Evolutionary conservation across 225 moss, liverwort and hornwort species (phyloP).

Genomic region (Marchantia polymorpha): DNA sequence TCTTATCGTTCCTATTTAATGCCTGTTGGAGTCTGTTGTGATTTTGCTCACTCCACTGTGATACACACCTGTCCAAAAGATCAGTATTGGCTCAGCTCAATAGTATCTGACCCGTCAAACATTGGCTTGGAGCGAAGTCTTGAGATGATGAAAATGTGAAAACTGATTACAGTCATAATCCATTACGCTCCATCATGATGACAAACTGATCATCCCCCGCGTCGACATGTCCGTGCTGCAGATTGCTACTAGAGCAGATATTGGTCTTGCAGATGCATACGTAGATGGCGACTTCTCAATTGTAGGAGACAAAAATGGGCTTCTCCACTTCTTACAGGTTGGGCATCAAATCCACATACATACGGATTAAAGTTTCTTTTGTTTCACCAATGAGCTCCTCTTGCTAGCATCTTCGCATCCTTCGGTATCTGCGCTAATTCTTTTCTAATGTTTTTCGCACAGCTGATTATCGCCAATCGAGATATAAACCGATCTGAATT

Average conservation of each 20-base stretch:
- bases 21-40: background rate
- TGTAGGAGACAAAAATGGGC: slow-evolving; percentile 57
- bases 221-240: slow-evolving; percentile 18
- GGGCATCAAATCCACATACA: background rate
- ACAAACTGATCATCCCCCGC: too few relatives aligned
- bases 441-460: slow-evolving; percentile 12
- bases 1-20: background rate
- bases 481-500: slow-evolving; percentile 51
- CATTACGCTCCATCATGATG: too few relatives aligned
- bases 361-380: background rate
- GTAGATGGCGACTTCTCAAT: slow-evolving; percentile 78
- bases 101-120: too few relatives aligned
- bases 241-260: slow-evolving; percentile 85
- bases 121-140: too few relatives aligned
- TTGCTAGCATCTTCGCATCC: background rate
- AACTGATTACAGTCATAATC: too few relatives aligned
- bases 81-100: too few relatives aligned
- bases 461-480: slow-evolving; percentile 75
- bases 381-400: background rate
- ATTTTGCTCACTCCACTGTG: too few relatives aligned
- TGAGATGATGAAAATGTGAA: too few relatives aligned
- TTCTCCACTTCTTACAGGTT: slow-evolving; percentile 66
- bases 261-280: slow-evolving; percentile 86
- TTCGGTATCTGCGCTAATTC: background rate
- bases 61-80: too few relatives aligned